These are phyloP conservation scores for Naganishia antarctica DNA, from an alignment of 768 basidiomycete genomes.

Conservation along the genomic window DNA sequence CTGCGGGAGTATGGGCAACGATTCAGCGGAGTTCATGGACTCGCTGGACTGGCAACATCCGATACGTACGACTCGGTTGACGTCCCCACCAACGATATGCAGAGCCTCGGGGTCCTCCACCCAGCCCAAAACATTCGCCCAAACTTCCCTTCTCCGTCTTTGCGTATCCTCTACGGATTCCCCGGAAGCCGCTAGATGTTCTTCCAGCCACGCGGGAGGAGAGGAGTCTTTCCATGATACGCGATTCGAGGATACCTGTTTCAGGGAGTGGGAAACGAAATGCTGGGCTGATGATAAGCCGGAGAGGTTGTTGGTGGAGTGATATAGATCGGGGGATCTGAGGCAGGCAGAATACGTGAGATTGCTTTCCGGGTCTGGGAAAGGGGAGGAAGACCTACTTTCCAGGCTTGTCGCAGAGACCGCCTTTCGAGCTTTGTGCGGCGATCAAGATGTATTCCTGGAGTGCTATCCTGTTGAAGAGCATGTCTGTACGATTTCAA, in stretches of 20 bases:
- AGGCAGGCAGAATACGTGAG: no score
- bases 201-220: slow-evolving; percentile 35
- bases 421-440: slow-evolving; percentile 78
- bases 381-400: slow-evolving; percentile 57
- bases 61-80: slow-evolving; percentile 56
- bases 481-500: background rate
- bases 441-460: slow-evolving; percentile 83
- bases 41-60: no score
- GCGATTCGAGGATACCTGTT: slow-evolving; percentile 38
- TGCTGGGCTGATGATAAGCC: slow-evolving; percentile 89
- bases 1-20: slow-evolving; percentile 48
- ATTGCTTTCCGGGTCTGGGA: background rate
- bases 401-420: slow-evolving; percentile 89
- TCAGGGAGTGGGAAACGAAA: slow-evolving; percentile 56
- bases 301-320: slow-evolving; percentile 85
- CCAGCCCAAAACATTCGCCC: slow-evolving; percentile 62
- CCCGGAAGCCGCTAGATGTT: slow-evolving; percentile 27
- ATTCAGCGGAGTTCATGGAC: no score
- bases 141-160: slow-evolving; percentile 54
- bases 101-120: slow-evolving; percentile 58
- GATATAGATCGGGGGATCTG: slow-evolving; percentile 88
- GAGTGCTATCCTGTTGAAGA: slow-evolving; percentile 55
- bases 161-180: slow-evolving; percentile 46
- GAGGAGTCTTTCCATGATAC: slow-evolving; percentile 29
- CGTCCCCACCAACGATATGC: slow-evolving; percentile 58